phyloP scores from a whole-genome alignment of 305 asterid genomes.

The Fraxinus ornus region DNA sequence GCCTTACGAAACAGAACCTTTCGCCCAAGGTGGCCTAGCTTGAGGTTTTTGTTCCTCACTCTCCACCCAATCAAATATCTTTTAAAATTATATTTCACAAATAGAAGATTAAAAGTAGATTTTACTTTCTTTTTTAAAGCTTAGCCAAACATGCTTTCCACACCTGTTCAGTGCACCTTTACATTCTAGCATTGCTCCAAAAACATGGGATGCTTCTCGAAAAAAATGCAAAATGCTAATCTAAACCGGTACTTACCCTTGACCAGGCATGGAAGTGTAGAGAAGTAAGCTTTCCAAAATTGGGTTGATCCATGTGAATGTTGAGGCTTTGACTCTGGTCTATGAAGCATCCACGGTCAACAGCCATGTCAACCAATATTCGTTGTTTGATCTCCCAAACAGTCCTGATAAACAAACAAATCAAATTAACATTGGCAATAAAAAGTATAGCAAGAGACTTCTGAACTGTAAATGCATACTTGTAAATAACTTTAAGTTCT shows the following conservation, averaged over 20 bases:
- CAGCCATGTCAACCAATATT: constrained; percentile 89
- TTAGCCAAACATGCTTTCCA: background rate
- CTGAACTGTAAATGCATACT: constrained; percentile 41
- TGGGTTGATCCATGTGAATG: constrained; percentile 94
- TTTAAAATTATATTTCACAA: background rate
- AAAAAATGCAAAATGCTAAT: background rate
- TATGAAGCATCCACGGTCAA: constrained; percentile 91
- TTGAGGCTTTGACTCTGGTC: constrained; percentile 94
- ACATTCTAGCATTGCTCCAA: too few relatives aligned
- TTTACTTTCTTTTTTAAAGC: background rate
- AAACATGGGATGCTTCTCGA: too few relatives aligned
- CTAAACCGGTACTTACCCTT: constrained; percentile 34
- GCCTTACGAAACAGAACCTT: background rate
- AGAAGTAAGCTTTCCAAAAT: constrained; percentile 77
- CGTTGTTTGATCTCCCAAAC: constrained; percentile 96
- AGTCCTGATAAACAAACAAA: constrained; percentile 42
- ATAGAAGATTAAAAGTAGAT: background rate
- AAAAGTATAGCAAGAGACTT: background rate
- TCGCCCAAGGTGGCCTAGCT: background rate
- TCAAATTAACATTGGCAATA: background rate
- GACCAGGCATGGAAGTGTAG: constrained; percentile 89
- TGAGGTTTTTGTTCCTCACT: background rate
- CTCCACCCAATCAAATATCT: background rate
- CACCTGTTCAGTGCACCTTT: background rate
- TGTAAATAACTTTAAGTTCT: constrained; percentile 71